phyloP scores from a whole-genome alignment of 352 stramenopile species.

The Achlya hypogyna region DNA sequence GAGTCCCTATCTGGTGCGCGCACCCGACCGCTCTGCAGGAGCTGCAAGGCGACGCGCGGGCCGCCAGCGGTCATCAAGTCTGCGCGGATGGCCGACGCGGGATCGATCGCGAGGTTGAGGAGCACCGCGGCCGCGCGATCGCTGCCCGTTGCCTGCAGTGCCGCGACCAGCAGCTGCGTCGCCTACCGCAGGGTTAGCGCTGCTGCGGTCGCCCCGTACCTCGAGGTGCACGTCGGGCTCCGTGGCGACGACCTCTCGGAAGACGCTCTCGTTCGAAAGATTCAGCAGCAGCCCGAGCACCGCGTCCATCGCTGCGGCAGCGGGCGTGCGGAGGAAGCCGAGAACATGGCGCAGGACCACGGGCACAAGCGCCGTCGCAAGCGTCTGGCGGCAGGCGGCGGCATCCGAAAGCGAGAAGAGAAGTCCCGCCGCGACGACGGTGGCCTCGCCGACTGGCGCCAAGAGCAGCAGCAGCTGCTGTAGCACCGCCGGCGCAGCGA shows the following conservation, averaged over 20 bases:
- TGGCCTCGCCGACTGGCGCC: conserved; percentile 3
- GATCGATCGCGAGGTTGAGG: conserved; percentile 55
- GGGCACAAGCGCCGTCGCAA: conserved; percentile 14
- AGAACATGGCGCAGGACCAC: background rate
- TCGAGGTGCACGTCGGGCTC: conserved; percentile 7
- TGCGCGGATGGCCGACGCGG: conserved; percentile 26
- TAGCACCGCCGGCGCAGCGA: conserved; percentile 16
- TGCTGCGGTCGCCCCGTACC: no score
- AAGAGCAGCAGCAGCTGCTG: conserved; percentile 24
- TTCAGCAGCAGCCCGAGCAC: conserved; percentile 51
- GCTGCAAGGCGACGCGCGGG: conserved; percentile 1
- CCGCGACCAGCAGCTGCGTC: background rate
- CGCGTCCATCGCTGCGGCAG: conserved; percentile 22
- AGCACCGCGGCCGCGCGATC: conserved; percentile 47
- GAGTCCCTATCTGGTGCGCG: background rate
- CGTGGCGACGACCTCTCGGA: conserved; percentile 23
- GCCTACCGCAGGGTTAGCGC: background rate
- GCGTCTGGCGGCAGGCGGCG: background rate
- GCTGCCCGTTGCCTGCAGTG: background rate
- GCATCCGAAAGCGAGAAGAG: conserved; percentile 31
- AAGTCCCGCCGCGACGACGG: conserved; percentile 29
- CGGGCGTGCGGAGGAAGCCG: background rate
- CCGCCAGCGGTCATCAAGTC: conserved; percentile 28
- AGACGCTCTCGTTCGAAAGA: conserved; percentile 31
- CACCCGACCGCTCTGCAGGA: conserved; percentile 21